Percentiles rank a stretch among this genome's conserved stretches.
phyloP scores from a whole-genome alignment of 495 filamentous ascomycete genomes.

The Xylaria venustula region DNA sequence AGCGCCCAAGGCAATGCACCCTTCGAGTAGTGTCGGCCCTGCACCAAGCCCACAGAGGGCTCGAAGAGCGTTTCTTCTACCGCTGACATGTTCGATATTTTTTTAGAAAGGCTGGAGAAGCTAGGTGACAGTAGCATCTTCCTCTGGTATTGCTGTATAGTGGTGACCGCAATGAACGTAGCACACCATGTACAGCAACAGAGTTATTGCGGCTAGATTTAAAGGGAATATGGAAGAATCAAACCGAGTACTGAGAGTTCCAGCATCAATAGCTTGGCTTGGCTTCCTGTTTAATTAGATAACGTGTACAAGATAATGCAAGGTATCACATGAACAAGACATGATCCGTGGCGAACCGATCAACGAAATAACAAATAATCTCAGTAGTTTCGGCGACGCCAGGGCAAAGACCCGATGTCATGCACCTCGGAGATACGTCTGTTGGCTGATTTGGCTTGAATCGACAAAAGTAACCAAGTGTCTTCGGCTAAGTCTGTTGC shows the following conservation, averaged over 20 bases:
- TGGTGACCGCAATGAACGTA: neutral
- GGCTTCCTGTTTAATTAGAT: slow-evolving; percentile 2
- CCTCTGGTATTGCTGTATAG: neutral
- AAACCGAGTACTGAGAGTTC: neutral
- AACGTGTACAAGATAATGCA: neutral
- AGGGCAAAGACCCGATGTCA: too few species aligned
- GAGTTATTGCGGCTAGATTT: neutral
- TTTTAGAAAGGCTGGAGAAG: neutral
- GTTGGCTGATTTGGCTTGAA: too few species aligned
- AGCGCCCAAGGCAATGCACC: slow-evolving; percentile 39
- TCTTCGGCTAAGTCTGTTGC: too few species aligned
- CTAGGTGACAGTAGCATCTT: neutral
- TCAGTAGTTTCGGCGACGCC: too few species aligned
- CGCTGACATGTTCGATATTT: neutral
- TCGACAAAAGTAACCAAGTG: too few species aligned
- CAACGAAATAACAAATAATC: too few species aligned
- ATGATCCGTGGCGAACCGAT: neutral
- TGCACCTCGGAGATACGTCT: too few species aligned
- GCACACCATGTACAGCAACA: slow-evolving; percentile 3
- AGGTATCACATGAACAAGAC: neutral
- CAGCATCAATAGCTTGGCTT: neutral
- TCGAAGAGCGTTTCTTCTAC: neutral
- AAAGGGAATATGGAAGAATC: neutral
- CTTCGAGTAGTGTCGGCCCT: slow-evolving; percentile 33
- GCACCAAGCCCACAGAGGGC: neutral